Base-by-base conservation (phyloP, 768 basidiomycete genomes). In the Clitopilus hobsonii region DNA sequence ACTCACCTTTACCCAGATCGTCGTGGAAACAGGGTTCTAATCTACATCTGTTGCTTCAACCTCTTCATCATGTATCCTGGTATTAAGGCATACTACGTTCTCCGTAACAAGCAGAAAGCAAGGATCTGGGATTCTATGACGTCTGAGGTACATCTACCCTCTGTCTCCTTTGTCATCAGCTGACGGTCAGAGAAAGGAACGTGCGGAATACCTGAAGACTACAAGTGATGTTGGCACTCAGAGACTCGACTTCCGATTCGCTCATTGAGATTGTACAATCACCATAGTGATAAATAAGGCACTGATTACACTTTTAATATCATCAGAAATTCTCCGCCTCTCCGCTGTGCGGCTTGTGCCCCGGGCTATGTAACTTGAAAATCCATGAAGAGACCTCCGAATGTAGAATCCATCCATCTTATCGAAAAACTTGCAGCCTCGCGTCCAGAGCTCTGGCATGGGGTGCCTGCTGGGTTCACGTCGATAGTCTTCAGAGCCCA, bases 171-270 rank as follows among this genome's bases (percentile, higher is more conserved):
- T 23, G 16, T 23, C 16, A 36, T n/a, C 29, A 14, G 5, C 25
- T 25, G 16, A 14, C 13, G 16, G 23, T 11, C 29, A 29, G 18
- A 27, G 25, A 16, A 11, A 85, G 83, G 77, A 84, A 67, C 79
- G 78, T 56, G 70, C 70, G 23, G 59, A 77, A 23, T 89, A 89
- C 61, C 69, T 86, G 1, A 61, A 64, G 8, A 85, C 79, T 1
- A 85, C 86, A 7, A 79, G 64, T 20, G 84, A 88, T 59, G 61
- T 75, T 22, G 84, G 85, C 28, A 86, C 84, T 56, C 72, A 77
- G 56, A 73, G 82, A n/a, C 72, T 86, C 26, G 83, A 86, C 63
- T 86, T 85, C 64, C 70, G 81, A 28, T 86, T 86, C 57, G 81
- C 80, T 3, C 79, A 85, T 66, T 60, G 25, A 54, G 27, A 27